Evolutionary conservation across 164 flowering plant genomes (phyloP), one percentile per base, ranked within the genome.

Genomic region (Malania oleifera): DNA sequence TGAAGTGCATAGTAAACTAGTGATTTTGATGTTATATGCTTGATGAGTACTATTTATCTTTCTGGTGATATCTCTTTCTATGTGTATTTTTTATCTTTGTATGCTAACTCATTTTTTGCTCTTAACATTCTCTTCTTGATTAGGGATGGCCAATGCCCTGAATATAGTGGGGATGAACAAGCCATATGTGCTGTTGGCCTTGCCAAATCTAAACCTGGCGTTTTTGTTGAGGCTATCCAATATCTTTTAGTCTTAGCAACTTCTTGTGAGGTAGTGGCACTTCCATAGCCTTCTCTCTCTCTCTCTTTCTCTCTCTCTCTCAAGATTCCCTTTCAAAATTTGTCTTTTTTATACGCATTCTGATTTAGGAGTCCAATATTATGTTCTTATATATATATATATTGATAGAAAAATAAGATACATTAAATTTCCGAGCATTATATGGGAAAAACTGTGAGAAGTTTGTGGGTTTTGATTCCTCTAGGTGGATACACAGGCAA

Each of bases 101-200:
- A n/a, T n/a, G n/a, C n/a, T n/a, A n/a, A n/a, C n/a, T n/a, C 18
- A 20, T 48, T 35, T 20, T 25, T 23, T 19, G 18, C 22, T 44
- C 17, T 51, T 58, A 6, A 20, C 38, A 23, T 41, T 31, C 15
- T 8, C 40, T 46, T 43, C 34, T 54, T 45, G 38, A 48, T 19
- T 60, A 91, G 99, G 89, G 96, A 95, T 85, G 97, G 91, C 23
- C 93, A 90, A 28, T 95, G 99, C 65, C 85, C 91, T 40, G 99
- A 91, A 66, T 95, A 84, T 60, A 86, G 81, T 67, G 87, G 80
- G 43, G 99, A 89, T 69, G 97, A 95, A 65, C 95, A 91, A 75
- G 96, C 93, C 57, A 91, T 95, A 40, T 88, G 95, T 84, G 92
- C 97, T 31, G 93, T 95, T 65, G 95, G 99, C 37, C 85, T 95